Percentiles rank a stretch among this genome's conserved stretches.
These are phyloP conservation scores for Artemisia argyi DNA, from an alignment of 129 eudicot genomes.

Conservation along the genomic window DNA sequence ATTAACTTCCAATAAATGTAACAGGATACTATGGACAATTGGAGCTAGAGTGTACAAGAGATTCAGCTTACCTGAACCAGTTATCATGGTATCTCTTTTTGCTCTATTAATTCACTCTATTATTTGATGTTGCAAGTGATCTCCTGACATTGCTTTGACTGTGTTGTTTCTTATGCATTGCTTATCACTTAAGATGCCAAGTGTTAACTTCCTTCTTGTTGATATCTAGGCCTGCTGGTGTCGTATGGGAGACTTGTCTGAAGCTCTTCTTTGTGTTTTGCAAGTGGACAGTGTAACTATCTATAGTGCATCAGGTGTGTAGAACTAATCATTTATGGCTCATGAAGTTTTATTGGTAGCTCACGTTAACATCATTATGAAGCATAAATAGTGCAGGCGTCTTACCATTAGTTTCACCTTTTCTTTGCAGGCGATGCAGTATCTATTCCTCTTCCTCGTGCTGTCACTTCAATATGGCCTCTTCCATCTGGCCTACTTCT, in stretches of 20 bases:
- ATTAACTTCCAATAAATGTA: not conserved
- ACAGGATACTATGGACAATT: slow-evolving; percentile 91
- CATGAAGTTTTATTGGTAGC: slow-evolving; percentile 2
- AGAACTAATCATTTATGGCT: slow-evolving; percentile 5
- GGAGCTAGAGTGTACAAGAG: slow-evolving; percentile 83
- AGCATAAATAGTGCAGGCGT: not conserved
- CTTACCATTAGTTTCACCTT: not conserved
- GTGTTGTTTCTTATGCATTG: slow-evolving; percentile 6
- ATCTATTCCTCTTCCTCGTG: slow-evolving; percentile 66
- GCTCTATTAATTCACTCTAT: slow-evolving; percentile 7
- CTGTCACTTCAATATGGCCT: slow-evolving; percentile 87
- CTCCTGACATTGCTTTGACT: slow-evolving; percentile 20
- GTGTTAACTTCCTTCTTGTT: slow-evolving; percentile 9
- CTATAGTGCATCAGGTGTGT: slow-evolving; percentile 75
- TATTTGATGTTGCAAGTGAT: slow-evolving; percentile 12
- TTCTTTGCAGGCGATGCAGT: slow-evolving; percentile 65
- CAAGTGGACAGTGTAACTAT: slow-evolving; percentile 73
- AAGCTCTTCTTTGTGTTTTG: slow-evolving; percentile 80
- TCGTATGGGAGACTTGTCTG: slow-evolving; percentile 68
- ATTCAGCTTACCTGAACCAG: slow-evolving; percentile 63
- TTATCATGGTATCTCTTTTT: slow-evolving; percentile 59
- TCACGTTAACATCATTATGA: not conserved
- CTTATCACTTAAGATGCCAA: slow-evolving; percentile 15
- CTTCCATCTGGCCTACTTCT: slow-evolving; percentile 95
- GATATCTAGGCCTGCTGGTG: slow-evolving; percentile 88